Base-by-base conservation (phyloP, 306 rosid genomes). In the Canavalia ensiformis region DNA sequence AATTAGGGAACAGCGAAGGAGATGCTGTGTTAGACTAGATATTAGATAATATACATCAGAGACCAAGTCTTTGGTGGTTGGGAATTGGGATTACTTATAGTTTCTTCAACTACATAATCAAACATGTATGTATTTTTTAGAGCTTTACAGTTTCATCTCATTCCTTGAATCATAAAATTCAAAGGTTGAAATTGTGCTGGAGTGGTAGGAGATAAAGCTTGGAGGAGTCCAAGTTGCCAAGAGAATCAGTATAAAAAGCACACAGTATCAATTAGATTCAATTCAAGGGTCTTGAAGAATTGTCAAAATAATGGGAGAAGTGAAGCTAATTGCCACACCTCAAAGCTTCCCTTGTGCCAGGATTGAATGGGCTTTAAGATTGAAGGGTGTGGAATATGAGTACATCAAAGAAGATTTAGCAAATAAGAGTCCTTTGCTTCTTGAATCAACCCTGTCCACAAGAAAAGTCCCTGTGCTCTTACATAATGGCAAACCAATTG, bases 351-450 rank as follows among this genome's bases (percentile, higher is more conserved):
- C 70, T 58, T 83, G 88, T 12, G 37, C 79, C 1, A 85, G 92
- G 76, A 50, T 89, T 39, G 84, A 83, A 47, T 87, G 88, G 90
- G 89, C 83, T 3, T 52, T 89, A 4, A 89, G 77, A 82, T 79
- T 89, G 10, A 87, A 89, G 74, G 88, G 92, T 4, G 89, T 89
- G 46, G 85, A 87, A 39, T 89, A 85, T 12, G 86, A 87, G 57
- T 83, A 68, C 66, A 6, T 85, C 25, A 62, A 56, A 83, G 89
- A 87, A 55, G 75, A 89, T 81, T 73, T 87, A 6, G 31, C 47
- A 12, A 80, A 85, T 31, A 89, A 89, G 84, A 89, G 92, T 58
- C 28, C 72, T 30, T 45, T 85, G 13, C 90, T 89, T 39, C 83
- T 87, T 75, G 35, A 83, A 33, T 89, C 35, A 89, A 89, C 78